phyloP scores from a whole-genome alignment of 2,329 filamentous ascomycete genomes.

The Colletotrichum musicola region DNA sequence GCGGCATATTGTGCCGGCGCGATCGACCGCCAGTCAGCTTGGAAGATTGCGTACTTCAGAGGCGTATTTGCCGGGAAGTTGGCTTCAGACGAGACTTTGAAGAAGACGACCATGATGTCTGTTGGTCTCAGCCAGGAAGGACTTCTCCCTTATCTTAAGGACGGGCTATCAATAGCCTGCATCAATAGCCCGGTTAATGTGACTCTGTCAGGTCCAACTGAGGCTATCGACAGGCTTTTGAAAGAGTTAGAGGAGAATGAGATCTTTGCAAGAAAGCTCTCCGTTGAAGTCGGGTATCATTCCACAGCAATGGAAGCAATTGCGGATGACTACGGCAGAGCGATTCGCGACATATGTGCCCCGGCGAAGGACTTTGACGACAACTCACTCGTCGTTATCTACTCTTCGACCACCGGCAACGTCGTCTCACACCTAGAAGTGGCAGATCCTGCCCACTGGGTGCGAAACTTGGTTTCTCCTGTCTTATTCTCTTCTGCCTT shows the following conservation, averaged over 20 bases:
- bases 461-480: constrained; percentile 57
- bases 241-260: constrained; percentile 40
- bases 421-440: not conserved
- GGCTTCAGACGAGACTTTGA: not conserved
- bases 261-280: constrained; percentile 51
- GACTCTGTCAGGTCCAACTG: constrained; percentile 56
- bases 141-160: constrained; percentile 44
- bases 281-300: constrained; percentile 58
- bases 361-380: not conserved
- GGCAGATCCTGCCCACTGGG: constrained; percentile 55
- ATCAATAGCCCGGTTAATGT: constrained; percentile 58
- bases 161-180: constrained; percentile 47
- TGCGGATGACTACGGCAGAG: constrained; percentile 50
- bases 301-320: constrained; percentile 58
- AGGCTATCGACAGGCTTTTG: constrained; percentile 48
- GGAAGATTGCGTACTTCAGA: constrained; percentile 56
- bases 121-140: constrained; percentile 38
- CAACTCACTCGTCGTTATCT: constrained; percentile 46
- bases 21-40: constrained; percentile 53
- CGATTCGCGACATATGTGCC: constrained; percentile 42
- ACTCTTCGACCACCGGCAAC: constrained; percentile 55
- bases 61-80: constrained; percentile 43
- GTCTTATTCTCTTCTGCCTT: constrained; percentile 59
- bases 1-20: constrained; percentile 56
- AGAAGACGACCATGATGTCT: constrained; percentile 7